These are phyloP conservation scores for Aspergillus hancockii DNA, from an alignment of 495 filamentous ascomycete species.

Conservation along the genomic window DNA sequence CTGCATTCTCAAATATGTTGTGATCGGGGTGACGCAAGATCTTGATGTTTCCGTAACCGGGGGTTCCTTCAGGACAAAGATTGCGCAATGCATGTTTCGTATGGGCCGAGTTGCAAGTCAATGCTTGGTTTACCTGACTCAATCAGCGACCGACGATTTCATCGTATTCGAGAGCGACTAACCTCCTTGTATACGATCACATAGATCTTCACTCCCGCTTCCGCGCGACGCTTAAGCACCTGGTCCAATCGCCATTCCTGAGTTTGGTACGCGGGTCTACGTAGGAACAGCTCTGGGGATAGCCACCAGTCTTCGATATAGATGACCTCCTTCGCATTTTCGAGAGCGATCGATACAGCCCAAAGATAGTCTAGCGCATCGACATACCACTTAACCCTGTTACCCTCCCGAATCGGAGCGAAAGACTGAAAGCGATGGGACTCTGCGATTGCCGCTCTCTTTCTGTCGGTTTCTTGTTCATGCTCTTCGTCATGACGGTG, in stretches of 20 bases:
- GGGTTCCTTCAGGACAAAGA: conserved; percentile 76
- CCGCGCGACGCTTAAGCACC: conserved; percentile 81
- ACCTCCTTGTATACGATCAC: conserved; percentile 91
- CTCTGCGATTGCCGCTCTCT: conserved; percentile 69
- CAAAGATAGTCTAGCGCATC: conserved; percentile 92
- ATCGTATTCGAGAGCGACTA: conserved; percentile 5
- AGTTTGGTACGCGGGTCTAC: conserved; percentile 75
- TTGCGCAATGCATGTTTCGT: conserved; percentile 85
- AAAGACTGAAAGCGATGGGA: conserved; percentile 84
- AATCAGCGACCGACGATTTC: conserved; percentile 7
- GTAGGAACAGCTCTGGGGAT: conserved; percentile 87
- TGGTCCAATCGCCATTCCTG: conserved; percentile 90
- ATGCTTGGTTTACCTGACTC: conserved; percentile 62
- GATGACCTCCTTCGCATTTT: conserved; percentile 85
- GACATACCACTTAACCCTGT: conserved; percentile 95
- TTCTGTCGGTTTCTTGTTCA: conserved; percentile 79
- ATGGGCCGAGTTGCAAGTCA: conserved; percentile 90
- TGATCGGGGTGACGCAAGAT: conserved; percentile 95
- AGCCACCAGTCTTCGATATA: conserved; percentile 99
- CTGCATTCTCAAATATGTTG: conserved; percentile 88
- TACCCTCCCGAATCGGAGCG: conserved; percentile 80
- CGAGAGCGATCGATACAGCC: conserved; percentile 84
- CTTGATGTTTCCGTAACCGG: conserved; percentile 81
- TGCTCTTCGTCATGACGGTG: conserved; percentile 96
- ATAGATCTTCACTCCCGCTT: conserved; percentile 92